These are phyloP conservation scores for Phytophthora aleatoria DNA, from an alignment of 352 stramenopile species.

Conservation along the genomic window DNA sequence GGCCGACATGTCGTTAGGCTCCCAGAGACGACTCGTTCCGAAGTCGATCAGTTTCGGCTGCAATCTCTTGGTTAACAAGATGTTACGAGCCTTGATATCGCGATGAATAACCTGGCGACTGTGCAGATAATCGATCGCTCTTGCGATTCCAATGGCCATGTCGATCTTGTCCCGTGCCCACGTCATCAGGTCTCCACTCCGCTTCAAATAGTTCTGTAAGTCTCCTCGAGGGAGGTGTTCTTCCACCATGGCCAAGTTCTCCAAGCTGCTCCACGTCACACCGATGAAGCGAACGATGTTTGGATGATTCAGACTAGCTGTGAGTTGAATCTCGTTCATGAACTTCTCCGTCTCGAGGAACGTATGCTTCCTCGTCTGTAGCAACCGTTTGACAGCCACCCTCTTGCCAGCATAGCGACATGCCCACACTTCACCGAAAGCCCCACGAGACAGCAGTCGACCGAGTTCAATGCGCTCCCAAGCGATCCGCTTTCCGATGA, in stretches of 20 bases:
- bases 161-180: slow-evolving; percentile 46
- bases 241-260: slow-evolving; percentile 55
- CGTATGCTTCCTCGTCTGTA: slow-evolving; percentile 42
- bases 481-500: slow-evolving; percentile 40
- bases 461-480: slow-evolving; percentile 51
- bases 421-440: slow-evolving; percentile 64
- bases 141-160: slow-evolving; percentile 44
- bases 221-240: slow-evolving; percentile 62
- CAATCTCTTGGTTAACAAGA: slow-evolving; percentile 58
- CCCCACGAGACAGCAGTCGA: slow-evolving; percentile 42
- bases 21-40: slow-evolving; percentile 33
- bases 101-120: slow-evolving; percentile 61
- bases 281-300: slow-evolving; percentile 57
- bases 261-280: slow-evolving; percentile 51
- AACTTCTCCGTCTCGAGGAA: slow-evolving; percentile 53
- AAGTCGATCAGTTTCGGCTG: slow-evolving; percentile 54
- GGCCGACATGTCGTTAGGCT: slow-evolving; percentile 36
- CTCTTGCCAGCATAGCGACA: slow-evolving; percentile 41
- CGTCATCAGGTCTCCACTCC: slow-evolving; percentile 33
- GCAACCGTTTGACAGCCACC: slow-evolving; percentile 58
- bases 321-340: slow-evolving; percentile 55
- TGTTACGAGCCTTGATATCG: slow-evolving; percentile 82
- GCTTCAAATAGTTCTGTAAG: slow-evolving; percentile 44
- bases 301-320: slow-evolving; percentile 45
- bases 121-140: slow-evolving; percentile 48